Evolutionary conservation across 2,329 filamentous ascomycete species (phyloP), one percentile per base, ranked within the genome.

Genomic region (Calonectria hawksworthii): DNA sequence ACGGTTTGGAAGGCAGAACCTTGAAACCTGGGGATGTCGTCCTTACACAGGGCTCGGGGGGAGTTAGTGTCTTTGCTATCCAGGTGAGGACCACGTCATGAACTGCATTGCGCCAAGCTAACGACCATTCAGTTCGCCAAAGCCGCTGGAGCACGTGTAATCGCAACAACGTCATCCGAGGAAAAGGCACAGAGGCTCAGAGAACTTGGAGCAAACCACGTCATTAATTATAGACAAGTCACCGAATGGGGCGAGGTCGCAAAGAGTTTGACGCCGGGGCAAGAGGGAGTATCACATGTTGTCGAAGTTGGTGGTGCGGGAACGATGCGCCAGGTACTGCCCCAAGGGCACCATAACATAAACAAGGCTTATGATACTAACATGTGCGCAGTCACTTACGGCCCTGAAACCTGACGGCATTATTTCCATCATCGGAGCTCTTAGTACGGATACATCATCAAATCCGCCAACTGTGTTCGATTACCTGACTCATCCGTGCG

Each of bases 401-500:
- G 44, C 44, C 9, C 11, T 47, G 10, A 47, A 47, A 23, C 21
- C 44, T 6, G 44, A 47, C 5, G 44, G 44, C 5, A n/a, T 47
- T 4, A 47, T 47, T 47, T 47, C 44, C 4, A 47, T 47, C 10
- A 47, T 47, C n/a, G 44, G 44, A 1, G 44, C 44, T 23, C 21
- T 47, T 13, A 13, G 44, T 7, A 23, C 8, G 0, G 44, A 47
- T 10, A 8, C n/a, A 47, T 47, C 44, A 10, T 23, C 44, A 6
- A 13, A 47, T 10, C 18, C 18, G 4, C 44, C 44, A 4, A 23
- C 63, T 83, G 50, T 74, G 83, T 47, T 72, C 71, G 4, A 78
- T 75, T 23, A 47, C n/a, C 10, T 85, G 9, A 41, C 80, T n/a
- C 71, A 76, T 30, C 79, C 78, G 0, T 83, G 82, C 56, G 81